Evolutionary conservation across 2,329 filamentous ascomycete species (phyloP).

Genomic region (Berkeleyomyces rouxiae): DNA sequence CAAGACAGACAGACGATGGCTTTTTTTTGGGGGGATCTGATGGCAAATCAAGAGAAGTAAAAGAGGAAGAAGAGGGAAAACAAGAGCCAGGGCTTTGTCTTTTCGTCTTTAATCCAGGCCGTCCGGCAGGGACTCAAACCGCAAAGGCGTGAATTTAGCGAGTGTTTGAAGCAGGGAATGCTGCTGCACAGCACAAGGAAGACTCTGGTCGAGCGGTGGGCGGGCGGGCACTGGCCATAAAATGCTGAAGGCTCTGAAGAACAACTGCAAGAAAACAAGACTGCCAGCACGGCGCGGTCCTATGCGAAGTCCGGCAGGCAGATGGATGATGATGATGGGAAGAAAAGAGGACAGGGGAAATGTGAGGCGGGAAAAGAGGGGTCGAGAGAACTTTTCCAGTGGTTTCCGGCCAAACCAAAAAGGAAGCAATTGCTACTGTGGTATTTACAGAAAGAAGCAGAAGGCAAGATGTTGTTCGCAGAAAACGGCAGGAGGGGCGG

Average conservation of each 20-base stretch:
- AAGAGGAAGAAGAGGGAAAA: not conserved
- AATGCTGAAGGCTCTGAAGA: not conserved
- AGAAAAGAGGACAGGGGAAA: not conserved
- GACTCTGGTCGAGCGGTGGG: not conserved
- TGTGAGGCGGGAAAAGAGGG: not conserved
- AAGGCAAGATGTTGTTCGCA: not conserved
- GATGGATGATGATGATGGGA: not conserved
- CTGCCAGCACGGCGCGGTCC: too few species aligned
- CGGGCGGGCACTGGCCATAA: not conserved
- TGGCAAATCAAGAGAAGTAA: not conserved
- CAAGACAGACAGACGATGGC: too few species aligned
- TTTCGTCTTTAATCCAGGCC: not conserved
- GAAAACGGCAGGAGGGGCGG: not conserved
- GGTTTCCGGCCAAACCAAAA: not conserved
- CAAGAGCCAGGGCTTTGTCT: not conserved
- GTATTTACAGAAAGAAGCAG: not conserved
- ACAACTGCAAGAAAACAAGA: not conserved
- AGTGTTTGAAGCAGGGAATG: constrained; percentile 3
- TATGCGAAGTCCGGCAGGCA: not conserved
- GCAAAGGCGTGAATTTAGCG: constrained; percentile 3
- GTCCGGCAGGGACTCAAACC: not conserved
- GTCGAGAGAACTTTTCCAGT: not conserved
- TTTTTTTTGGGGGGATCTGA: not conserved
- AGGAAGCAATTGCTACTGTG: not conserved
- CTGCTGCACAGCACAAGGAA: not conserved